Evolutionary conservation across 2,329 filamentous ascomycete genomes (phyloP).

Genomic region (Aspergillus ochraceus): DNA sequence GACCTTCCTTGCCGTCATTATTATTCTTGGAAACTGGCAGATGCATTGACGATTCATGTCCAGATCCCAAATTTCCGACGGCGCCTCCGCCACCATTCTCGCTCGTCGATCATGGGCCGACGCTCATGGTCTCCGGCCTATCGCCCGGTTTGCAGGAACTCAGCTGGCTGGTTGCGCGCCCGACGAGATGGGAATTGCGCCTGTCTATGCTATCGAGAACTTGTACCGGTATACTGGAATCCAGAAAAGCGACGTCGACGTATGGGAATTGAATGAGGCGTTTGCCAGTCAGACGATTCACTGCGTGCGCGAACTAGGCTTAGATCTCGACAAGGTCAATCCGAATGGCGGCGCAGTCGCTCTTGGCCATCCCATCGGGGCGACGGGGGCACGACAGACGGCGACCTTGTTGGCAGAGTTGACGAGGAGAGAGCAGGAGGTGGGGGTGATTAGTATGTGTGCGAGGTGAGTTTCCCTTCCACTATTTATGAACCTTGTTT

Average conservation of each 20-base stretch:
- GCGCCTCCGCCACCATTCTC: constrained; percentile 75
- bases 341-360: constrained; percentile 91
- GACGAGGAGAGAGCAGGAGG: constrained; percentile 78
- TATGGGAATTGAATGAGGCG: constrained; percentile 91
- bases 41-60: not conserved
- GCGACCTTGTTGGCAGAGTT: constrained; percentile 86
- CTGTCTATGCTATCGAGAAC: constrained; percentile 65
- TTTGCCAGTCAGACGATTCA: constrained; percentile 96
- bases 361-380: constrained; percentile 81
- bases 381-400: constrained; percentile 81
- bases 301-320: constrained; percentile 66
- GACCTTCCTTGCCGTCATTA: not conserved
- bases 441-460: constrained; percentile 86
- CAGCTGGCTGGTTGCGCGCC: constrained; percentile 84
- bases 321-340: constrained; percentile 71
- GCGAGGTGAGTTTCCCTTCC: constrained; percentile 54
- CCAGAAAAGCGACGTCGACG: constrained; percentile 74
- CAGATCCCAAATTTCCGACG: constrained; percentile 33
- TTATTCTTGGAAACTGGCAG: not conserved
- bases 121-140: constrained; percentile 77
- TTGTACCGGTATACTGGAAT: constrained; percentile 74
- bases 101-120: constrained; percentile 89
- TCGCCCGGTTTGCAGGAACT: constrained; percentile 87
- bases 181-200: constrained; percentile 84
- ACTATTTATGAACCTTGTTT: not conserved